Percentiles rank a stretch among this genome's conserved stretches.
Evolutionary conservation across 805 yeast species (phyloP).

Genomic region (Kazachstania taianensis): DNA sequence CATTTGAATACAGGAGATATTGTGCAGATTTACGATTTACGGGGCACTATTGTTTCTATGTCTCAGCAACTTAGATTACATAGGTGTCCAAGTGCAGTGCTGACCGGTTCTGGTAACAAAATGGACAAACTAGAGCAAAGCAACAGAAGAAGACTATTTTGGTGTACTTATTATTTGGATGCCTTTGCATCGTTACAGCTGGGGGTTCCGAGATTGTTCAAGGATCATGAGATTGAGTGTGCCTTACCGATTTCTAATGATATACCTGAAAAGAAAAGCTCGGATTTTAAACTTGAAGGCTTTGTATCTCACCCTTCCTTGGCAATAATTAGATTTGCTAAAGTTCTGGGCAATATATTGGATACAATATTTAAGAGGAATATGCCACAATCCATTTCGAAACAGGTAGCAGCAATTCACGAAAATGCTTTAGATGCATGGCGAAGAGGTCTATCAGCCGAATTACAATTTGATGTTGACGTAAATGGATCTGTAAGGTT

Average conservation of each 20-base stretch:
- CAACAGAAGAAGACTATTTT: conserved; percentile 70
- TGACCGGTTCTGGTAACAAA: conserved; percentile 53
- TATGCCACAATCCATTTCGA: conserved; percentile 24
- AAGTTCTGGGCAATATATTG: conserved; percentile 62
- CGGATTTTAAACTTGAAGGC: conserved; percentile 44
- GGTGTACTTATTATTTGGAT: conserved; percentile 76
- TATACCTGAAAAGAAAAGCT: not conserved
- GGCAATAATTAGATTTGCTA: conserved; percentile 56
- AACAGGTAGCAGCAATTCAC: conserved; percentile 27
- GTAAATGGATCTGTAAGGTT: conserved; percentile 37
- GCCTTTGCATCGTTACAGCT: conserved; percentile 61
- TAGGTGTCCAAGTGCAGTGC: conserved; percentile 76
- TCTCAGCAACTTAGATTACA: conserved; percentile 78
- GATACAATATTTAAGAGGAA: conserved; percentile 60
- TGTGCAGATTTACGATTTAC: conserved; percentile 59
- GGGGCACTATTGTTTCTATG: conserved; percentile 72
- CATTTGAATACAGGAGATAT: conserved; percentile 66
- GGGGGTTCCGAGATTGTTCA: conserved; percentile 74
- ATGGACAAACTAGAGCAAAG: conserved; percentile 66
- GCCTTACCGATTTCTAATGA: conserved; percentile 45
- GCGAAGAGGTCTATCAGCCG: conserved; percentile 59
- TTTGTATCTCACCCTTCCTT: conserved; percentile 56
- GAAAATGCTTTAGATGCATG: conserved; percentile 73
- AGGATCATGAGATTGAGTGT: conserved; percentile 78
- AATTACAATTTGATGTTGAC: conserved; percentile 54